Evolutionary conservation across 139 green algal genomes (phyloP).

Genomic region (Asterochloris erici): DNA sequence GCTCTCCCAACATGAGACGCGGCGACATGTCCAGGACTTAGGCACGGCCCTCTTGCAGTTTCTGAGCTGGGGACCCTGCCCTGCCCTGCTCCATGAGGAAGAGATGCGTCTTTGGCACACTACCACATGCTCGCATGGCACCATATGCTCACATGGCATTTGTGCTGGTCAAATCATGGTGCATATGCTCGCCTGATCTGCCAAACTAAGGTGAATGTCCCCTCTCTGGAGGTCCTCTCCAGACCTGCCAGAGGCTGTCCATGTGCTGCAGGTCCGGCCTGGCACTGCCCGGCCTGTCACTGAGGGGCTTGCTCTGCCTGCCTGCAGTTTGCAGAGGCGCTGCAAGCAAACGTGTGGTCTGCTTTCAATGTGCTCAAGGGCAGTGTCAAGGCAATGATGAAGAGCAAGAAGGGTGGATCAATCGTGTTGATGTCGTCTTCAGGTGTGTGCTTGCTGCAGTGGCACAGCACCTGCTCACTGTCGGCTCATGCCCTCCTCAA

Average conservation of each 20-base stretch:
- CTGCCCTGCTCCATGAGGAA: too few species aligned
- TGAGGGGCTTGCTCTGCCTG: background rate
- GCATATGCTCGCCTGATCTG: too few species aligned
- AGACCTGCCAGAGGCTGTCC: too few species aligned
- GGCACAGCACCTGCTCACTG: too few species aligned
- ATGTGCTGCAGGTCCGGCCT: background rate
- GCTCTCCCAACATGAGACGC: too few species aligned
- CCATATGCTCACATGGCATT: background rate
- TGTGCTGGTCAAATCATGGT: background rate
- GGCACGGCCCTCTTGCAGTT: too few species aligned
- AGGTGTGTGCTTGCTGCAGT: background rate
- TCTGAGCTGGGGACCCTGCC: too few species aligned
- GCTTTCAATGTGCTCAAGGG: conserved; percentile 74
- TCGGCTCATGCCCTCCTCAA: background rate
- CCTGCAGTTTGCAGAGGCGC: conserved; percentile 33
- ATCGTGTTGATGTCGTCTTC: conserved; percentile 66
- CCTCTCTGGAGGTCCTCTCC: too few species aligned
- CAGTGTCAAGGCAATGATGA: conserved; percentile 62
- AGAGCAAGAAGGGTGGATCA: conserved; percentile 51
- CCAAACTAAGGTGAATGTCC: too few species aligned
- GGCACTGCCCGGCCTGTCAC: background rate
- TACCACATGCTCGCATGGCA: background rate
- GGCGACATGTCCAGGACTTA: too few species aligned
- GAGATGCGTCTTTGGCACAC: too few species aligned
- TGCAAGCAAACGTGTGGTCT: conserved; percentile 63